phyloP scores from a whole-genome alignment of 176 grass and related monocot genomes.

The Raddia distichophylla region DNA sequence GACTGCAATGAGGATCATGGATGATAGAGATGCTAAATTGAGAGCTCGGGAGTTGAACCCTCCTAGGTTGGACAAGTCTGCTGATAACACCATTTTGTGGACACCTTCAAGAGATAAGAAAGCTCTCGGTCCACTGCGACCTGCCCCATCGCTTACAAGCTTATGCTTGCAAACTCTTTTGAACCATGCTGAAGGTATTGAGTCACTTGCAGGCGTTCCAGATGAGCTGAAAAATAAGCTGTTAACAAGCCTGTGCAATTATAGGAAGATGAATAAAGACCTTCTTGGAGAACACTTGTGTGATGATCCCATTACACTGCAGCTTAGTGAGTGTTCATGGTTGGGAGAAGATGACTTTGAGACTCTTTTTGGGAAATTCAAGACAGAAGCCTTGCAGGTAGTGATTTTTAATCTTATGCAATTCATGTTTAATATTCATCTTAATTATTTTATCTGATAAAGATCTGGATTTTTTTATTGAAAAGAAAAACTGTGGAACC shows the following conservation, averaged over 20 bases:
- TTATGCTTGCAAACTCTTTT: constrained; percentile 63
- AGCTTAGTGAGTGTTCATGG: constrained; percentile 87
- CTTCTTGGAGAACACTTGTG: constrained; percentile 63
- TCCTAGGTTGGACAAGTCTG: constrained; percentile 38
- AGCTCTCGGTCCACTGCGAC: not conserved
- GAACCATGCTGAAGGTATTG: constrained; percentile 74
- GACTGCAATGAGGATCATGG: constrained; percentile 75
- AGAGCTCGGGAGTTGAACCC: constrained; percentile 57
- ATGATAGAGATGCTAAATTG: constrained; percentile 66
- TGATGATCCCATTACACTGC: constrained; percentile 58
- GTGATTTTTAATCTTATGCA: constrained; percentile 20
- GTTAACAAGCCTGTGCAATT: constrained; percentile 57
- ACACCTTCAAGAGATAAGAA: constrained; percentile 56
- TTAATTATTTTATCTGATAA: not conserved
- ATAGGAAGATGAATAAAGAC: constrained; percentile 76
- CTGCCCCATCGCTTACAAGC: constrained; percentile 55
- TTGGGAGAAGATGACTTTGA: constrained; percentile 67
- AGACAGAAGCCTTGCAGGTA: constrained; percentile 66
- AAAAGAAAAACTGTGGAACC: not conserved
- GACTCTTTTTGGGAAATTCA: constrained; percentile 60
- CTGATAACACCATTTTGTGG: constrained; percentile 60
- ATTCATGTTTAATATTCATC: constrained; percentile 11
- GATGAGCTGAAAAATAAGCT: constrained; percentile 70
- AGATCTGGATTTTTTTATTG: not conserved
- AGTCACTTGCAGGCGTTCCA: constrained; percentile 78